A percentile compares a stretch with the other conserved stretches of the same genome.
These are phyloP conservation scores for Blastocystis sp. DNA, from an alignment of 352 stramenopile species.

Conservation along the genomic window DNA sequence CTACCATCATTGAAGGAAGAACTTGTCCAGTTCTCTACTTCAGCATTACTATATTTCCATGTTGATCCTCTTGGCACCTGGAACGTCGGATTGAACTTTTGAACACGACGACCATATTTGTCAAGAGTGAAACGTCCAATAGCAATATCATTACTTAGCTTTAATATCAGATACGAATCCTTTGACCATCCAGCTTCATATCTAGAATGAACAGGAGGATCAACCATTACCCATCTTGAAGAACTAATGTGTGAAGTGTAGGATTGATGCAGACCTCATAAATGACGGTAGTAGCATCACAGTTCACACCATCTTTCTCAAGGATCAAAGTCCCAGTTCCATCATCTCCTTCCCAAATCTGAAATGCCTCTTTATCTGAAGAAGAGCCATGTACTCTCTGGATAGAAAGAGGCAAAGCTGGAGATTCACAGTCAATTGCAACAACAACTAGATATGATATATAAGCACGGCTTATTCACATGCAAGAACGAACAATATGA, in stretches of 20 bases:
- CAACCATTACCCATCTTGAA: not conserved
- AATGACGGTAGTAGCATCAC: not conserved
- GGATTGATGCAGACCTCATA: not conserved
- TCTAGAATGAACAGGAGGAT: not conserved
- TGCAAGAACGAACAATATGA: not conserved
- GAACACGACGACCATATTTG: not conserved
- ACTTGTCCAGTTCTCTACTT: not conserved
- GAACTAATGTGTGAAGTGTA: not conserved
- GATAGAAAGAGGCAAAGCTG: not conserved
- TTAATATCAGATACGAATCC: not conserved
- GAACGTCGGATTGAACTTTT: not conserved
- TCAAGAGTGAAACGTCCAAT: not conserved
- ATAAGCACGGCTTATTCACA: not conserved
- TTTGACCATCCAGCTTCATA: not conserved
- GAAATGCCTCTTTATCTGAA: not conserved
- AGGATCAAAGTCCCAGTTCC: not conserved
- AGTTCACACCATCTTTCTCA: not conserved
- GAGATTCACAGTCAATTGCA: not conserved
- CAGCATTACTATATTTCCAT: not conserved
- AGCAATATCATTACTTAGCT: not conserved
- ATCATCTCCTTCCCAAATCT: constrained; percentile 29
- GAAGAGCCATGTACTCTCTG: not conserved
- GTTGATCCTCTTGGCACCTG: not conserved
- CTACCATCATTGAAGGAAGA: not conserved
- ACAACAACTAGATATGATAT: not conserved